Conservation (phyloP, 345 rosid species). For the Arabidopsis arenosa region DNA sequence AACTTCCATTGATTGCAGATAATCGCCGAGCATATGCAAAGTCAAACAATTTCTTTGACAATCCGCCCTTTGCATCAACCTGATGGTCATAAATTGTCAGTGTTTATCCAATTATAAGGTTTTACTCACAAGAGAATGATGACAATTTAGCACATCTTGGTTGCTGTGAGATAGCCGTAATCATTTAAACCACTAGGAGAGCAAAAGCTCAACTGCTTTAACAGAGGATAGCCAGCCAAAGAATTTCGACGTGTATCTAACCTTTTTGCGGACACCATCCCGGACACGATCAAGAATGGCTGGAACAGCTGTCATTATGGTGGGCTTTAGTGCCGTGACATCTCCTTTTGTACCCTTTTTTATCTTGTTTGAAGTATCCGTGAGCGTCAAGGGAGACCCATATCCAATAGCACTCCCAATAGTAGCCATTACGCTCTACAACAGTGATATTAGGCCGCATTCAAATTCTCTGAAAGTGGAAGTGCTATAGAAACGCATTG, state of each 20-base stretch:
- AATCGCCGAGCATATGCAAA: slow-evolving; percentile 89
- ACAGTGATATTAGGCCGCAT: slow-evolving; percentile 25
- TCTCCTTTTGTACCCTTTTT: slow-evolving; percentile 93
- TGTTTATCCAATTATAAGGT: not conserved
- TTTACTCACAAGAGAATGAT: not conserved
- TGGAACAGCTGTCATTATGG: slow-evolving; percentile 97
- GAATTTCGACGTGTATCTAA: slow-evolving; percentile 25
- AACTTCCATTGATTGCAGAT: slow-evolving; percentile 92
- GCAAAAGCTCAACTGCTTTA: slow-evolving; percentile 4
- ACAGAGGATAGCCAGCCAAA: slow-evolving; percentile 12
- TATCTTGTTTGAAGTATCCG: slow-evolving; percentile 92
- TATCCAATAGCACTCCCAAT: slow-evolving; percentile 96
- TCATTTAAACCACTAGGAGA: slow-evolving; percentile 22
- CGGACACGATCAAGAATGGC: slow-evolving; percentile 99
- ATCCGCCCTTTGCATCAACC: slow-evolving; percentile 90
- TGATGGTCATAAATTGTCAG: slow-evolving; percentile 45
- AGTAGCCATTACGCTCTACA: slow-evolving; percentile 78
- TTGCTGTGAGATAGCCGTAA: not conserved
- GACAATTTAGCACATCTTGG: slow-evolving; percentile 6
- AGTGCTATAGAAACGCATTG: not conserved
- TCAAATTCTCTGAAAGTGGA: slow-evolving; percentile 22
- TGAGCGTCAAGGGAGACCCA: slow-evolving; percentile 93
- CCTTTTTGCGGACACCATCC: slow-evolving; percentile 98
- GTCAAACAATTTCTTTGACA: slow-evolving; percentile 78
- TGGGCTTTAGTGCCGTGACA: slow-evolving; percentile 78